Evolutionary conservation across 169 alveolate species (phyloP), one percentile per base, ranked within the genome.

Genomic region (Babesia bovis): DNA sequence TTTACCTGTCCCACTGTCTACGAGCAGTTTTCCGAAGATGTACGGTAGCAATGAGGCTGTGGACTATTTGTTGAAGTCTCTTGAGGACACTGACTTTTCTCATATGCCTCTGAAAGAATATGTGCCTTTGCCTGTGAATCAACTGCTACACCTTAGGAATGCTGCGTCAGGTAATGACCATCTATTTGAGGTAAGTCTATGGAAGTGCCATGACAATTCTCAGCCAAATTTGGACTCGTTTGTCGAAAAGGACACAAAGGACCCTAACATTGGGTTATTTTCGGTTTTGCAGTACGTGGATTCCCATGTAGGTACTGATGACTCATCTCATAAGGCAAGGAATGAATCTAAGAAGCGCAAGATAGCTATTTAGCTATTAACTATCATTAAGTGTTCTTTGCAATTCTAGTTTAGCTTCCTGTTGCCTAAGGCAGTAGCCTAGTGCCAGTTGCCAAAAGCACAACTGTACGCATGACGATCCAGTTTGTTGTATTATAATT

Each of bases 391-490:
- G 75, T 30, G 86, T 68, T 25, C 52, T 58, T 19, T 59, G 57
- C 38, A 78, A 60, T 32, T 78, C 86, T 23, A 78, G 40, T 10
- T 85, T 74, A 21, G 90, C 90, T 68, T 90, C 94, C 71, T 74
- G 84, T 36, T 90, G 90, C 53, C 94, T 28, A 13, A 90, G 58
- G 51, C 90, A 85, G 74, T 90, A 90, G 25, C 94, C 94, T 47
- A 89, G 72, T 47, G 93, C 93, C 49, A 90, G 77, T 56, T 90
- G 94, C 94, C 94, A 90, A 75, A 90, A 75, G 53, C 94, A 90
- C 55, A 90, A 76, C 63, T 90, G 93, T 38, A 65, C 75, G 25
- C 82, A 49, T 44, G 76, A 60, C 53, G 91, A 26, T n/a, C 91
- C 91, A 0, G 90, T 84, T 40, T 84, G 91, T 40, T 87, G 91